phyloP scores from a whole-genome alignment of 2,329 filamentous ascomycete genomes.

The Cladophialophora immunda region DNA sequence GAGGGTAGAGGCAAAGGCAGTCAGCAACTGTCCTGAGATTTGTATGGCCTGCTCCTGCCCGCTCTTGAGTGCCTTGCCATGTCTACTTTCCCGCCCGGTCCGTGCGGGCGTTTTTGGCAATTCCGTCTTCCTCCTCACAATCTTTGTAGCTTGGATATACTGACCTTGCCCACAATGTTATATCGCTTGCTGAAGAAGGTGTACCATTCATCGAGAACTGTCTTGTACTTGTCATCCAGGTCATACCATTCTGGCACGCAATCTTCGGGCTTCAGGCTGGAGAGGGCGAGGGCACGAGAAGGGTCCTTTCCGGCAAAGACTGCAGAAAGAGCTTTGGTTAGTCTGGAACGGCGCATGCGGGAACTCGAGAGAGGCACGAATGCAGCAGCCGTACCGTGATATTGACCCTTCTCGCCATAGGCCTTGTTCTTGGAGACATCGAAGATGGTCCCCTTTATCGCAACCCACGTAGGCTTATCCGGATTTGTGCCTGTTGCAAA shows the following conservation, averaged over 20 bases:
- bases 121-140: constrained; percentile 20
- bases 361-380: constrained; percentile 10
- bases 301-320: constrained; percentile 97
- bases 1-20: constrained; percentile 1
- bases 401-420: constrained; percentile 83
- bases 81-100: background rate
- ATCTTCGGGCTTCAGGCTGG: constrained; percentile 85
- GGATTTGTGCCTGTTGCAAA: constrained; percentile 49
- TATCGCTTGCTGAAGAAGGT: constrained; percentile 98
- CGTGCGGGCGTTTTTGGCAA: background rate
- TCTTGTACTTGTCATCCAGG: constrained; percentile 84
- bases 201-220: constrained; percentile 86
- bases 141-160: constrained; percentile 26
- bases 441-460: constrained; percentile 88
- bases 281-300: constrained; percentile 87
- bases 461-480: constrained; percentile 65
- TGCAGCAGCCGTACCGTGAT: constrained; percentile 72
- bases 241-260: constrained; percentile 83
- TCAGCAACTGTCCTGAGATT: constrained; percentile 19
- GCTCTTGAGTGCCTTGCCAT: background rate
- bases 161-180: constrained; percentile 70
- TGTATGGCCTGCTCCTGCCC: background rate
- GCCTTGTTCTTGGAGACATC: constrained; percentile 90
- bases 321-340: constrained; percentile 50
- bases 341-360: background rate